Evolutionary conservation across 2,329 filamentous ascomycete species (phyloP).

Genomic region (Sphaerulina musiva): DNA sequence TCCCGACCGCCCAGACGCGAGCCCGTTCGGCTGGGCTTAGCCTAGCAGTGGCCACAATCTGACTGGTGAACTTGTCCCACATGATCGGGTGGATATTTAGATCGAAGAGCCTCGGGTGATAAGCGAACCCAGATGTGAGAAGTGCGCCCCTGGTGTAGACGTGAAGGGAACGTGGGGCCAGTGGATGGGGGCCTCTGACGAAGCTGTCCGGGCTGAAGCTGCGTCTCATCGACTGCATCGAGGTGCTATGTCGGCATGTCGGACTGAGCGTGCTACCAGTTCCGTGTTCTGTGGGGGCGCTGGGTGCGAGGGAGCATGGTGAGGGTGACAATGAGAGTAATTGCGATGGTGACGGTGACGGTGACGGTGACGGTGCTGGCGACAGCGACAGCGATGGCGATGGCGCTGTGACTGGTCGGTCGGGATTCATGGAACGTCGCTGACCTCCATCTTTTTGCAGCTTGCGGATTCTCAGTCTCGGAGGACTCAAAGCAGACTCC

Average conservation of each 20-base stretch:
- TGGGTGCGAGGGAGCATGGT: too few relatives aligned
- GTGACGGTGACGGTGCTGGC: too few relatives aligned
- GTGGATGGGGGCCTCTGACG: neutral
- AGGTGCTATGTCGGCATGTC: neutral
- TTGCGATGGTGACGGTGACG: too few relatives aligned
- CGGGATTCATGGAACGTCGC: neutral
- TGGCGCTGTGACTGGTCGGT: neutral
- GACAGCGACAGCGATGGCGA: too few relatives aligned
- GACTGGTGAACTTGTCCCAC: slow-evolving; percentile 23
- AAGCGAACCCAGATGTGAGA: slow-evolving; percentile 23
- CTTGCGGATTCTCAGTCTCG: neutral
- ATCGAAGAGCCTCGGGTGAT: slow-evolving; percentile 24
- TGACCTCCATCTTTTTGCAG: slow-evolving; percentile 1
- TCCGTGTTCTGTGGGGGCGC: neutral
- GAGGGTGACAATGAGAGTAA: too few relatives aligned
- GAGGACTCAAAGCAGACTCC: neutral
- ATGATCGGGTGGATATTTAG: slow-evolving; percentile 21
- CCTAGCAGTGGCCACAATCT: slow-evolving; percentile 19
- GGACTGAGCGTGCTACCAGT: neutral
- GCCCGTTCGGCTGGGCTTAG: slow-evolving; percentile 19
- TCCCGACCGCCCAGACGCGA: slow-evolving; percentile 18
- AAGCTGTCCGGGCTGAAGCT: slow-evolving; percentile 3
- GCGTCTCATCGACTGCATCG: slow-evolving; percentile 1
- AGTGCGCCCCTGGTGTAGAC: slow-evolving; percentile 21
- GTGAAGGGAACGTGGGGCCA: slow-evolving; percentile 9